Conservation (phyloP, 2,329 filamentous ascomycete species). For the Monosporascus sp. region DNA sequence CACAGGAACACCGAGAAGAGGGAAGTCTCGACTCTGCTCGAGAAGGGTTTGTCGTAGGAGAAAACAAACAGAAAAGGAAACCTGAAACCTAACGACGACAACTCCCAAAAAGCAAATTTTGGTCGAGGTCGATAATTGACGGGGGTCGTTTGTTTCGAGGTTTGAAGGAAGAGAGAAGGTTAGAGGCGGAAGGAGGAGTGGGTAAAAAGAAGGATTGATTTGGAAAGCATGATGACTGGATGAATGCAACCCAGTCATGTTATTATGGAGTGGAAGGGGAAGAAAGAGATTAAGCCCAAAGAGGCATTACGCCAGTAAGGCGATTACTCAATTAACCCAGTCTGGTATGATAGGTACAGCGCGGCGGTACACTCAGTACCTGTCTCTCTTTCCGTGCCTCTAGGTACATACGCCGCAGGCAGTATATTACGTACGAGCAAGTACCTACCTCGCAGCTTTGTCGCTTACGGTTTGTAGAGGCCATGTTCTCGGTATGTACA, state of each 20-base stretch:
- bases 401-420: too few relatives aligned
- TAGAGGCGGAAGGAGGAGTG: neutral
- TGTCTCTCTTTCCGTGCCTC: too few relatives aligned
- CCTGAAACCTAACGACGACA: slow-evolving; percentile 22
- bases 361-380: too few relatives aligned
- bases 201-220: neutral
- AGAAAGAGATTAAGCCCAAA: too few relatives aligned
- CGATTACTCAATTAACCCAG: too few relatives aligned
- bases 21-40: slow-evolving; percentile 9
- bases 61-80: slow-evolving; percentile 2
- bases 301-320: too few relatives aligned
- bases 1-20: neutral
- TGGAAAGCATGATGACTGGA: neutral
- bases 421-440: too few relatives aligned
- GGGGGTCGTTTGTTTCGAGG: slow-evolving; percentile 9
- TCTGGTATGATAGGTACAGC: too few relatives aligned
- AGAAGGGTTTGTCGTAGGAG: slow-evolving; percentile 4
- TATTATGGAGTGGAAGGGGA: neutral
- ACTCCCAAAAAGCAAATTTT: slow-evolving; percentile 16
- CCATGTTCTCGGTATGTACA: too few relatives aligned
- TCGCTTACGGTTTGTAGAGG: too few relatives aligned
- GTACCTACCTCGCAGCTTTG: too few relatives aligned
- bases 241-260: neutral
- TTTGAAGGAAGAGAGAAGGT: slow-evolving; percentile 2
- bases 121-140: slow-evolving; percentile 17